A percentile compares a stretch with the other conserved stretches of the same genome.
Conservation (phyloP, 2,329 filamentous ascomycete genomes). For the Didymella pinodella region DNA sequence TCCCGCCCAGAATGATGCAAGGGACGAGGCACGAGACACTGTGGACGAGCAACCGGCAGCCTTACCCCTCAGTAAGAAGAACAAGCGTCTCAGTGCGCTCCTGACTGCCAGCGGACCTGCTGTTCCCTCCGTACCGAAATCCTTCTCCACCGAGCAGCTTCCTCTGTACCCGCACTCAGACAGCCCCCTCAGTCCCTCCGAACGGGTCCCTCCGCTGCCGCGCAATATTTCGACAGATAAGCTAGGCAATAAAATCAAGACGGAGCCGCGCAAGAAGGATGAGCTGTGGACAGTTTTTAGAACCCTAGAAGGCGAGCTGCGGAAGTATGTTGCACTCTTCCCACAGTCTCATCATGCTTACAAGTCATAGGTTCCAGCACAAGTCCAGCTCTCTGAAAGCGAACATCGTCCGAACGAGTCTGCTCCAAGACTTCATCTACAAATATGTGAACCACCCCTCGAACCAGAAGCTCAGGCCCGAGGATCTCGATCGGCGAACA, state of each 20-base stretch:
- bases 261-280: constrained; percentile 66
- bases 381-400: constrained; percentile 79
- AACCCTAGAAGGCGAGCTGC: constrained; percentile 71
- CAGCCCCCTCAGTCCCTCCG: constrained; percentile 44
- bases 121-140: constrained; percentile 56
- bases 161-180: constrained; percentile 48
- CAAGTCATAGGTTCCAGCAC: constrained; percentile 66
- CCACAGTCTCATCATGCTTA: constrained; percentile 10
- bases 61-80: constrained; percentile 44
- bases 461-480: constrained; percentile 70
- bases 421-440: constrained; percentile 77
- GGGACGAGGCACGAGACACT: constrained; percentile 29
- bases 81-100: constrained; percentile 47
- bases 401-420: constrained; percentile 72
- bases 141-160: constrained; percentile 59
- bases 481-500: constrained; percentile 82
- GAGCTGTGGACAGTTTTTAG: constrained; percentile 74
- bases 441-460: constrained; percentile 74
- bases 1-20: constrained; percentile 33
- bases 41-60: constrained; percentile 27
- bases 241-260: constrained; percentile 46
- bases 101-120: constrained; percentile 44
- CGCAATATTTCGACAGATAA: constrained; percentile 53
- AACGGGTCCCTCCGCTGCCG: constrained; percentile 53
- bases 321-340: constrained; percentile 61